Evolutionary conservation across 2,329 filamentous ascomycete species (phyloP), one percentile per base, ranked within the genome.

Genomic region (Ascochyta clinopodiicola): DNA sequence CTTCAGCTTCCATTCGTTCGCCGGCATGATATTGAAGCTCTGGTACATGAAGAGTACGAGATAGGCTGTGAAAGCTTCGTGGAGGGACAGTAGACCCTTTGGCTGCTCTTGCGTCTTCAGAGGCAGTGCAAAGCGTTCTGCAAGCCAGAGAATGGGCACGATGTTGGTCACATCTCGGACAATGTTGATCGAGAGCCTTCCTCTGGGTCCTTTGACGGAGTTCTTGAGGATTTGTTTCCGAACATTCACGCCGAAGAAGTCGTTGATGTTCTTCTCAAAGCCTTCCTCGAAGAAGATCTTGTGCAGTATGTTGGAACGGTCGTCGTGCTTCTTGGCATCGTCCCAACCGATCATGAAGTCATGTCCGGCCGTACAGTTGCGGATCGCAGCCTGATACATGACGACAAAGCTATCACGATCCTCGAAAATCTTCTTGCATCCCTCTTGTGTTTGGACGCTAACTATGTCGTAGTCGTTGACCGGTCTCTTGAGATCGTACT

Each of bases 111-210:
- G 70, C 0, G 84, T 87, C 77, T 90, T 90, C 35, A 92, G 77
- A 0, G 89, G 88, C 3, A 91, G 77, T 44, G 86, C 84, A 69
- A 90, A 89, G 4, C 82, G 81, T 2, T 88, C 79, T 0, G 84
- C 85, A 36, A 90, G 77, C 64, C 84, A 90, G 63, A 85, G 80
- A 3, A 87, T 84, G 6, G 88, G 87, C 0, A 81, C 83, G 24
- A 90, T 75, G 67, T 91, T 91, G 24, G 85, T 87, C 1, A 91
- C 83, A 57, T 91, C 87, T 22, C 87, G 84, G 9, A 91, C 78
- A 4, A 82, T 79, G 49, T 83, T 79, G 61, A 83, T 80, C 1
- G 79, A 78, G 32, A 77, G 77, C 38, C 76, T 72, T 21, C 73
- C 71, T 36, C 77, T 78, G n/a, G 74, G 71, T 51, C 81, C 82